These are phyloP conservation scores for Venturia effusa DNA, from an alignment of 2,329 filamentous ascomycete species.

Conservation along the genomic window DNA sequence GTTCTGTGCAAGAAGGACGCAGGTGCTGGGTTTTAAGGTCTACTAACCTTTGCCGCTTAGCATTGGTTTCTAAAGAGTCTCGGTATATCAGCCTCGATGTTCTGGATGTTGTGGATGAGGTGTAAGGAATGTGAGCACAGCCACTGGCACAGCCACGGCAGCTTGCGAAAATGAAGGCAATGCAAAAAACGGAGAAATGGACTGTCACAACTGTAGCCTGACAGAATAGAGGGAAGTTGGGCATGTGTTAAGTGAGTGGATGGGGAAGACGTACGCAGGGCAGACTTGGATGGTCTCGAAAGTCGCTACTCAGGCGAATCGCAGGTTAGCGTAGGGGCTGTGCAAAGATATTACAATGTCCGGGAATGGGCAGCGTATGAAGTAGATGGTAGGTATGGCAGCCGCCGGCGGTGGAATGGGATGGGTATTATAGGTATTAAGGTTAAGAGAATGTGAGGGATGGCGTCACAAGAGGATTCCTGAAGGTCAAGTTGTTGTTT, in stretches of 20 bases:
- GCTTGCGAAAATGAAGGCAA: not conserved
- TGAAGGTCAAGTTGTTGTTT: not conserved
- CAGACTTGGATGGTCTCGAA: not conserved
- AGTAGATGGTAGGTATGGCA: not conserved
- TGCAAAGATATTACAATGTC: not conserved
- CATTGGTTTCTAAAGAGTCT: not conserved
- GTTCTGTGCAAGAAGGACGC: not conserved
- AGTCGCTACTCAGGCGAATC: not conserved
- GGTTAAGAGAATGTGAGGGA: not conserved
- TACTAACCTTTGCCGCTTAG: slow-evolving; percentile 4
- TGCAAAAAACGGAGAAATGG: not conserved
- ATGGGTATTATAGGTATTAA: not conserved
- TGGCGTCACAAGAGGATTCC: not conserved
- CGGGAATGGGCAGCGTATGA: not conserved
- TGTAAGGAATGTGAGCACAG: not conserved
- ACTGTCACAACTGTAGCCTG: not conserved
- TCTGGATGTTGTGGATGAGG: not conserved
- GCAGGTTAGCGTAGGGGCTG: not conserved
- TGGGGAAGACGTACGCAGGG: not conserved
- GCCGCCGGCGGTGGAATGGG: not conserved
- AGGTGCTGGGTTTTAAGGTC: not conserved
- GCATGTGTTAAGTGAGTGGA: not conserved
- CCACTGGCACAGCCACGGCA: slow-evolving; percentile 5
- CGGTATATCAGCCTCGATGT: not conserved
- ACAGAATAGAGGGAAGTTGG: not conserved